Conservation (phyloP, 2,329 filamentous ascomycete genomes). For the Ascocoryne sarcoides region DNA sequence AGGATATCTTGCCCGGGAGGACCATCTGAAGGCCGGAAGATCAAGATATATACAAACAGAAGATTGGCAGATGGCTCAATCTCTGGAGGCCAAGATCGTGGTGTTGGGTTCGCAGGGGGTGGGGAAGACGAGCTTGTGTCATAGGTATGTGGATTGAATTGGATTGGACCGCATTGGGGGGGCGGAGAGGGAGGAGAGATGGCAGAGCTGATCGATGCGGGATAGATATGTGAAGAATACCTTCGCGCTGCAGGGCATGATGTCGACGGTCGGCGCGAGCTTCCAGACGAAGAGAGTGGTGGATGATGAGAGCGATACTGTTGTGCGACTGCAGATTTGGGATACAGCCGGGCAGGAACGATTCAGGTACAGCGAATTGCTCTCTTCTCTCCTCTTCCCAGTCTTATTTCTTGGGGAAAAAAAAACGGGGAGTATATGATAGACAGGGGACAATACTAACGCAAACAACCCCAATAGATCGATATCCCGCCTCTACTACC, state of each 20-base stretch:
- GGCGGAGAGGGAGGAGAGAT: background rate
- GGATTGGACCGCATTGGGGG: background rate
- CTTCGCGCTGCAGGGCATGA: conserved; percentile 26
- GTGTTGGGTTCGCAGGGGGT: conserved; percentile 73
- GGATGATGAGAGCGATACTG: conserved; percentile 76
- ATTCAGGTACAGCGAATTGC: conserved; percentile 51
- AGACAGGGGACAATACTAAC: background rate
- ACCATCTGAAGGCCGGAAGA: too few relatives aligned
- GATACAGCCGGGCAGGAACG: conserved; percentile 94
- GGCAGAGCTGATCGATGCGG: background rate
- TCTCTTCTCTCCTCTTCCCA: conserved; percentile 1
- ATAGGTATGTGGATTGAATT: conserved; percentile 59
- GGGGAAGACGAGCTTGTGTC: conserved; percentile 70
- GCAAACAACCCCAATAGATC: conserved; percentile 35
- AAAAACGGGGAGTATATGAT: too few relatives aligned
- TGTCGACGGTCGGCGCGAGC: conserved; percentile 68
- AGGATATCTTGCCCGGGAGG: too few relatives aligned
- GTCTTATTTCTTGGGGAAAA: too few relatives aligned
- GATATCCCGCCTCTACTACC: conserved; percentile 93
- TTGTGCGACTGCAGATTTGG: conserved; percentile 92
- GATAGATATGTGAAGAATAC: conserved; percentile 43
- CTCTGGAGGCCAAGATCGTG: conserved; percentile 76
- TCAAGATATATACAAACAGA: too few relatives aligned
- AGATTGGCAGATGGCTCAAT: conserved; percentile 38
- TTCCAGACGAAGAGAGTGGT: conserved; percentile 73